phyloP scores from a whole-genome alignment of 139 green algal genomes.

The Coelastrella sp. region DNA sequence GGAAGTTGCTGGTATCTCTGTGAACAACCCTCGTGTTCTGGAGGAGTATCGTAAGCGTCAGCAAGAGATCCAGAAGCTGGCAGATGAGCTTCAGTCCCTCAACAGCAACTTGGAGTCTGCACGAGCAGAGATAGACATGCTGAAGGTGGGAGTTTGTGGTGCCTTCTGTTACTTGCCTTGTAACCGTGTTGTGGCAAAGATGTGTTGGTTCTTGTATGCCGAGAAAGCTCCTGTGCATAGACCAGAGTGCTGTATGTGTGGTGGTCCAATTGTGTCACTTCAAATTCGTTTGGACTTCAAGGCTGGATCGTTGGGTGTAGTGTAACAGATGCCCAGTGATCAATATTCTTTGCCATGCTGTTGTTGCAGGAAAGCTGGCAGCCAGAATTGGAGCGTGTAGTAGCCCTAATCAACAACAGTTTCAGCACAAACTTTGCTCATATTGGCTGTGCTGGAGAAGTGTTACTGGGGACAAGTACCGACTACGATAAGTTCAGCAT shows the following conservation, averaged over 20 bases:
- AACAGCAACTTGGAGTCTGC: background rate
- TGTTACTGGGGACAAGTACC: slow-evolving; percentile 71
- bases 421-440: slow-evolving; percentile 85
- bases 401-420: slow-evolving; percentile 77
- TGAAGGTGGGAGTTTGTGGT: no score
- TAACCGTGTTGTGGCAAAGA: no score
- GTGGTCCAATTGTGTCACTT: no score
- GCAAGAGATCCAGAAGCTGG: slow-evolving; percentile 47
- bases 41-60: slow-evolving; percentile 47
- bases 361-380: slow-evolving; percentile 81
- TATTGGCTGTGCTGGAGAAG: slow-evolving; percentile 86
- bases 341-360: no score
- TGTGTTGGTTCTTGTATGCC: no score
- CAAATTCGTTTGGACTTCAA: no score
- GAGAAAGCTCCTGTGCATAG: no score
- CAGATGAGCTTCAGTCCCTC: background rate
- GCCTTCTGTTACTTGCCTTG: no score
- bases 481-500: slow-evolving; percentile 85
- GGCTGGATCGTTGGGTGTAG: no score
- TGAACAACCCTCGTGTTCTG: slow-evolving; percentile 80
- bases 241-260: no score
- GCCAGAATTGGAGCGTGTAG: slow-evolving; percentile 76
- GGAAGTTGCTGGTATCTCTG: slow-evolving; percentile 74
- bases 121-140: slow-evolving; percentile 10
- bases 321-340: no score